Evolutionary conservation across 192 early-diverging fungal species (phyloP).

Genomic region (Entomortierella parvispora): DNA sequence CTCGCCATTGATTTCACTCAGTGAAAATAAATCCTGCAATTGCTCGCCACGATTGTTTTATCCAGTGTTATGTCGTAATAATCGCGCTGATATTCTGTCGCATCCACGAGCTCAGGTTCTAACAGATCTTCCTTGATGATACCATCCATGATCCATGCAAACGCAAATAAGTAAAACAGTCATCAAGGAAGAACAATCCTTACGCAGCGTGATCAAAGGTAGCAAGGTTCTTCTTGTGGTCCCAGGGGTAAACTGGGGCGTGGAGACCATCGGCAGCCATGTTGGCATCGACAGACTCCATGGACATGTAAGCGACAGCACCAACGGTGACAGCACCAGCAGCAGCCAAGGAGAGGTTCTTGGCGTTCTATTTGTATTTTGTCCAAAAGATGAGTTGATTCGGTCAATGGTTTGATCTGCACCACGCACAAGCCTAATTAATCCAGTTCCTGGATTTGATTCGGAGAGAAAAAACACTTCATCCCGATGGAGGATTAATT

Average conservation of each 20-base stretch:
- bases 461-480: neutral
- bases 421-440: neutral
- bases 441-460: neutral
- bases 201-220: conserved; percentile 95
- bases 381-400: neutral
- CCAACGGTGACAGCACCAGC: conserved; percentile 51
- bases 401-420: too few relatives aligned
- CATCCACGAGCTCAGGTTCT: too few relatives aligned
- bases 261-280: conserved; percentile 95
- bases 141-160: too few relatives aligned
- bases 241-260: conserved; percentile 88
- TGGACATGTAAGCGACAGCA: conserved; percentile 39
- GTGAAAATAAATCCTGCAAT: too few relatives aligned
- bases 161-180: neutral
- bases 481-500: conserved; percentile 1
- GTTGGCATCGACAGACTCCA: conserved; percentile 74
- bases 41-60: too few relatives aligned
- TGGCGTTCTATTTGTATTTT: conserved; percentile 27
- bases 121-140: too few relatives aligned
- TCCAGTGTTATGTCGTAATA: too few relatives aligned
- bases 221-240: conserved; percentile 80
- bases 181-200: conserved; percentile 13
- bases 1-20: too few relatives aligned
- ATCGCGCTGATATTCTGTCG: too few relatives aligned
- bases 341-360: conserved; percentile 42